These are phyloP conservation scores for Candida ascalaphidarum DNA, from an alignment of 805 yeast genomes.

Conservation along the genomic window DNA sequence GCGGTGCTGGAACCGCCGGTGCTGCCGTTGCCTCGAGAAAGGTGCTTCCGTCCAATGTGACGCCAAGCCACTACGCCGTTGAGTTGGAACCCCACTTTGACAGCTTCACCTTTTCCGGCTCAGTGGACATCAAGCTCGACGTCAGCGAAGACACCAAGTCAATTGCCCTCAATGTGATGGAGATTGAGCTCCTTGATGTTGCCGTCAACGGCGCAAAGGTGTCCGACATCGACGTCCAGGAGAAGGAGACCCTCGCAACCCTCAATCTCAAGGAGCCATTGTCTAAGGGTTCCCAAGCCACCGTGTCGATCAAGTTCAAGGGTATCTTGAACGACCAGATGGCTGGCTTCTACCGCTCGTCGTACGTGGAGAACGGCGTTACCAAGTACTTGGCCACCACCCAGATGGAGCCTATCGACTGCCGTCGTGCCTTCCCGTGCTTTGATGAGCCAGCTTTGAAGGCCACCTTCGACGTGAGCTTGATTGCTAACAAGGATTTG, in stretches of 20 bases:
- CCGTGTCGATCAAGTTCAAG: slow-evolving; percentile 42
- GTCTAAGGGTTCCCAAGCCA: slow-evolving; percentile 29
- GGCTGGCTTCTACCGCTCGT: slow-evolving; percentile 77
- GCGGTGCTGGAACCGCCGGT: too few relatives aligned
- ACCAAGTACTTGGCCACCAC: slow-evolving; percentile 73
- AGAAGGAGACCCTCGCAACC: slow-evolving; percentile 30
- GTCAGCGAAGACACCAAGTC: slow-evolving; percentile 39
- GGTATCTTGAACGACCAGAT: slow-evolving; percentile 68
- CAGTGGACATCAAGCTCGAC: slow-evolving; percentile 43
- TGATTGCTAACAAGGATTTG: slow-evolving; percentile 46
- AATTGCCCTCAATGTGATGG: slow-evolving; percentile 54
- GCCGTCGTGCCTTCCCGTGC: slow-evolving; percentile 82
- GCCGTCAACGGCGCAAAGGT: slow-evolving; percentile 19
- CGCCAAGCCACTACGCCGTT: slow-evolving; percentile 32
- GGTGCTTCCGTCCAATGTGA: slow-evolving; percentile 34
- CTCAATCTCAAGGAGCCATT: slow-evolving; percentile 33
- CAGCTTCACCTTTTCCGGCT: slow-evolving; percentile 52
- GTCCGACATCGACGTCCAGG: slow-evolving; percentile 12
- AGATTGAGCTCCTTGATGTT: slow-evolving; percentile 52
- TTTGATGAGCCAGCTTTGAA: slow-evolving; percentile 79
- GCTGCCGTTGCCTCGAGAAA: too few relatives aligned
- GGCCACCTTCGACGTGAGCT: slow-evolving; percentile 59
- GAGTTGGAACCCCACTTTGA: slow-evolving; percentile 38
- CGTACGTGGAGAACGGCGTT: slow-evolving; percentile 53
- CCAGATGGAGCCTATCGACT: slow-evolving; percentile 83